phyloP scores from a whole-genome alignment of 345 rosid species.

The Syzygium grande region DNA sequence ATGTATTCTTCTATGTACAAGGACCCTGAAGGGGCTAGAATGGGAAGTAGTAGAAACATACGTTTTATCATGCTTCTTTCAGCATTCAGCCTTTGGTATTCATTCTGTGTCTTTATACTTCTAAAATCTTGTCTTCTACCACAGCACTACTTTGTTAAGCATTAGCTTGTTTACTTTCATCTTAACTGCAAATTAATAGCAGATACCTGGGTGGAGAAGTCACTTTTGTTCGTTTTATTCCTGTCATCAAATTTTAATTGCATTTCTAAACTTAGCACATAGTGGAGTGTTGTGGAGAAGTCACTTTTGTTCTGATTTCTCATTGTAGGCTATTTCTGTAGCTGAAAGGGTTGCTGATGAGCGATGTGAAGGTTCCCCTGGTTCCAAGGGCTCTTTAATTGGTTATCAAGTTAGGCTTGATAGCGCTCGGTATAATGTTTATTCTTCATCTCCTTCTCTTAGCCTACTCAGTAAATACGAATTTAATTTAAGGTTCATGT shows the following conservation, averaged over 20 bases:
- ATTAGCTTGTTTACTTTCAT: neutral
- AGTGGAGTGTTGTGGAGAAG: neutral
- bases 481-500: neutral
- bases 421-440: slow-evolving; percentile 54
- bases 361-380: slow-evolving; percentile 85
- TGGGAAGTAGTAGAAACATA: neutral
- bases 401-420: slow-evolving; percentile 99
- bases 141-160: neutral
- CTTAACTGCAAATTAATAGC: neutral
- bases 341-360: slow-evolving; percentile 96
- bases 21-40: neutral
- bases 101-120: neutral
- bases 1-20: neutral
- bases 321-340: slow-evolving; percentile 82
- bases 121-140: neutral
- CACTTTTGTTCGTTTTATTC: neutral
- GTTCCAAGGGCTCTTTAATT: slow-evolving; percentile 72
- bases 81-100: neutral
- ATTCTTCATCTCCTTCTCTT: neutral
- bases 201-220: neutral
- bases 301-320: slow-evolving; percentile 1
- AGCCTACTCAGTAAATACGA: neutral
- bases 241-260: neutral
- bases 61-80: neutral
- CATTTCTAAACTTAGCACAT: neutral